Conservation (phyloP, 2,329 filamentous ascomycete genomes). For the Dothideomycetidae sp. region DNA sequence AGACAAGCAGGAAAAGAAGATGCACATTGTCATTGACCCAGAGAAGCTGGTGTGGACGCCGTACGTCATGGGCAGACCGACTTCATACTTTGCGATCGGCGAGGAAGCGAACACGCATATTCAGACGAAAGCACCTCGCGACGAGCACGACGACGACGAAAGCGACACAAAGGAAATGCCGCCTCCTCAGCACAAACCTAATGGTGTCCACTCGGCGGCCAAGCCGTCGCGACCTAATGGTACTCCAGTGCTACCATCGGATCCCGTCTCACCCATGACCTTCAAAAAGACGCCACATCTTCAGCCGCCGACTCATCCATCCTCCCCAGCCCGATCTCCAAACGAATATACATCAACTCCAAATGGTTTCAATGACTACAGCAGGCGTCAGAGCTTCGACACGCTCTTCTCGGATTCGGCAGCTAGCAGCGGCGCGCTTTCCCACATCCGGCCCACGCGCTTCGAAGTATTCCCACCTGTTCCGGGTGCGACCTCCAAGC, state of each 20-base stretch:
- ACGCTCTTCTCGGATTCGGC: constrained; percentile 8
- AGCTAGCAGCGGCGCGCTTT: constrained; percentile 5
- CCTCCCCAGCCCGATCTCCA: constrained; percentile 8
- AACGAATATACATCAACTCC: constrained; percentile 11
- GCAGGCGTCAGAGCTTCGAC: constrained; percentile 9
- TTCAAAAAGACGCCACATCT: constrained; percentile 17
- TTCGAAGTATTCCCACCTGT: constrained; percentile 68
- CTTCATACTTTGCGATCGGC: constrained; percentile 23
- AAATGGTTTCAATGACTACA: constrained; percentile 15
- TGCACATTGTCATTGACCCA: constrained; percentile 71
- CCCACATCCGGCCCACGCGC: constrained; percentile 48
- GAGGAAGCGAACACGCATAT: constrained; percentile 32
- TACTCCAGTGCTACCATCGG: constrained; percentile 6
- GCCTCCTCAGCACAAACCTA: constrained; percentile 15
- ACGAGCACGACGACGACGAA: constrained; percentile 44
- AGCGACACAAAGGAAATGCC: constrained; percentile 32
- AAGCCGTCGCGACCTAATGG: constrained; percentile 5
- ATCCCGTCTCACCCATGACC: constrained; percentile 12
- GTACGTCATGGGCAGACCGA: constrained; percentile 75
- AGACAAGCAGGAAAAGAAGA: constrained; percentile 74
- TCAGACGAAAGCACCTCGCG: constrained; percentile 74
- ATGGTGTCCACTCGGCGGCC: constrained; percentile 12
- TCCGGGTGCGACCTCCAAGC: constrained; percentile 30
- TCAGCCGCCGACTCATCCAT: constrained; percentile 6
- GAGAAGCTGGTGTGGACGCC: constrained; percentile 84